These are phyloP conservation scores for Arctium lappa DNA, from an alignment of 129 eudicot genomes.

Conservation along the genomic window DNA sequence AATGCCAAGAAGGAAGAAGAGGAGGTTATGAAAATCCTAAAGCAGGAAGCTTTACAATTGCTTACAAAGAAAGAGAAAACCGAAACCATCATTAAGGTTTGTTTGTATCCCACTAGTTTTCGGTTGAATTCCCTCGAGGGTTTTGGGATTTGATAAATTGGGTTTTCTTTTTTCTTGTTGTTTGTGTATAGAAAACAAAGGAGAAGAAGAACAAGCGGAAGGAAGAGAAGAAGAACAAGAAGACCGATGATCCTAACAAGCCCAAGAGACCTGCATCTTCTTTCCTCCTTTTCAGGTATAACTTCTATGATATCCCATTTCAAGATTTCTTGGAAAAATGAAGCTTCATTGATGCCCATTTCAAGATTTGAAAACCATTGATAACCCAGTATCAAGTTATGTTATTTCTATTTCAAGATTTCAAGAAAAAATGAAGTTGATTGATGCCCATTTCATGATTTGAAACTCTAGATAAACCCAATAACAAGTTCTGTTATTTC, in stretches of 20 bases:
- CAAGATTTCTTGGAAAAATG: background rate
- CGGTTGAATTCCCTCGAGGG: background rate
- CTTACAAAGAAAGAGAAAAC: constrained; percentile 94
- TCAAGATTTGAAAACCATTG: background rate
- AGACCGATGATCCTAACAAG: constrained; percentile 75
- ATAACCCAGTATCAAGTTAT: background rate
- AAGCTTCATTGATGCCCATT: background rate
- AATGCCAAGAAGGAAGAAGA: constrained; percentile 66
- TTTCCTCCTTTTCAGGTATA: constrained; percentile 67
- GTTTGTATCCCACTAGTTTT: background rate
- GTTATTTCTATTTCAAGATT: background rate
- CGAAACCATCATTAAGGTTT: constrained; percentile 80
- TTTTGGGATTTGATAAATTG: background rate
- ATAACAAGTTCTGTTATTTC: too few species aligned
- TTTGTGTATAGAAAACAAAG: constrained; percentile 55
- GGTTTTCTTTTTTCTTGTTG: background rate
- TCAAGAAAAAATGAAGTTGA: too few species aligned
- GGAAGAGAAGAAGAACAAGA: constrained; percentile 43
- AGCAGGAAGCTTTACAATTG: constrained; percentile 92
- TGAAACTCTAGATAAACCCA: background rate
- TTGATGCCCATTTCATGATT: too few species aligned
- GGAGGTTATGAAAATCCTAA: constrained; percentile 66
- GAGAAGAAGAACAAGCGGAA: constrained; percentile 53
- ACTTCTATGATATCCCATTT: background rate
- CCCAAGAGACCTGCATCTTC: constrained; percentile 92